Evolutionary conservation across 176 grass and related monocot genomes (phyloP), one percentile per base, ranked within the genome.

Genomic region (Chloris gayana): DNA sequence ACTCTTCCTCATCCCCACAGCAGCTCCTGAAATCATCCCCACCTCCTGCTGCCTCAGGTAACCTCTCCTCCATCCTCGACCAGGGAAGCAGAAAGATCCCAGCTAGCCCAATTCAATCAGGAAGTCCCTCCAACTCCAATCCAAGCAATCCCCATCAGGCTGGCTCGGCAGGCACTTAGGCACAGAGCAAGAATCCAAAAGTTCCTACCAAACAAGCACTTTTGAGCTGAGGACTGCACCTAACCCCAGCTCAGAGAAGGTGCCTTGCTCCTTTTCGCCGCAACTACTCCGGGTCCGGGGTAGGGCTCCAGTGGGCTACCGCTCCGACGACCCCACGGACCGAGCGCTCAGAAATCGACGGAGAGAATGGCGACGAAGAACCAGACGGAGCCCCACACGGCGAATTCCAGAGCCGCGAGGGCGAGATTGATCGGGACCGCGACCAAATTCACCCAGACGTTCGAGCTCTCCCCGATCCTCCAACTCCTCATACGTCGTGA

Each of bases 11-110:
- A 15, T 94, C 91, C 15, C 85, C 89, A 24, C 86, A 89, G 74
- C 93, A 99, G 83, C 93, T 99, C 84, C 82, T 86, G 80, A 91
- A 96, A 51, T 99, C 97, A 0, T 99, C 96, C 42, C 29, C 39
- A 0, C 53, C 37, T 2, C 56, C 50, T 0, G 26, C 67, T 0
- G 26, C 67, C 35, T 89, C 77, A 0, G 0, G 22, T 18, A 66
- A 13, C 66, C 18, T 81, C 65, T 81, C 78, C 50, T 86, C 88
- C 88, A 90, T 90, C 50, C 18, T 77, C 66, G 72, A n/a, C 30
- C 59, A 72, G 46, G 46, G 8, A 15, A 46, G 19, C 13, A 15
- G 7, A 15, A 8, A 5, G 21, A 35, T 35, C 33, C 4, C 7
- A 2, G 27, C 73, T 0, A 4, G 34, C 73, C 0, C 54, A 34